Evolutionary conservation across 2,329 filamentous ascomycete genomes (phyloP), one percentile per base, ranked within the genome.

Genomic region (Coniochaeta sp.): DNA sequence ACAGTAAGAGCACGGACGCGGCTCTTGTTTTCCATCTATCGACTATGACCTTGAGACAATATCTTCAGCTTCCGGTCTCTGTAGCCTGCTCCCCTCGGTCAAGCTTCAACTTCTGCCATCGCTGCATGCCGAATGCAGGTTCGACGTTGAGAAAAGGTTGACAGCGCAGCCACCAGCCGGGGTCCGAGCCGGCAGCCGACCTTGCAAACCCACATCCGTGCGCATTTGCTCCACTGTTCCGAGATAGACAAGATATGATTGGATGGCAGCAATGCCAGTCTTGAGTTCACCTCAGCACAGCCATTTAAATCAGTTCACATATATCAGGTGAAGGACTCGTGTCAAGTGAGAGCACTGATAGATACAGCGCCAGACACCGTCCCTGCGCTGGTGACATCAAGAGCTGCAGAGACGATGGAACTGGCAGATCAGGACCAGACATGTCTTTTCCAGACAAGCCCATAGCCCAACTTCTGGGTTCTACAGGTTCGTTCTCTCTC

Each of bases 381-480:
- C 44, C 22, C 19, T 24, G 24, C 47, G 17, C 11, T 28, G 14
- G 22, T 28, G 14, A 28, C 12, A 52, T n/a, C 43, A 47, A 6
- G n/a, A 8, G 22, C 24, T 31, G 12, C 12, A 52, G 47, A 17
- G 3, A 28, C 26, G 24, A 52, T 52, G 47, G 47, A 52, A 28
- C 47, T 52, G 22, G 47, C 14, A 52, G 12, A 16, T 17, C 47
- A 4, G 17, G 1, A 26, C 17, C 47, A 26, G 26, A 8, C 4
- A 67, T 66, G 54, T 64, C 67, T 17, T 73, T 76, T 64, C 73
- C 74, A 4, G 68, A 69, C 19, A 64, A 61, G 55, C 65, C 67
- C 14, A 60, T 67, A 55, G 64, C 66, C 59, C 67, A 69, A 61
- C 60, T 69, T 56, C 60, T 68, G 36, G 67, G 67, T 24, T 66